Conservation (phyloP, 768 basidiomycete species). For the Mrakia blollopis region DNA sequence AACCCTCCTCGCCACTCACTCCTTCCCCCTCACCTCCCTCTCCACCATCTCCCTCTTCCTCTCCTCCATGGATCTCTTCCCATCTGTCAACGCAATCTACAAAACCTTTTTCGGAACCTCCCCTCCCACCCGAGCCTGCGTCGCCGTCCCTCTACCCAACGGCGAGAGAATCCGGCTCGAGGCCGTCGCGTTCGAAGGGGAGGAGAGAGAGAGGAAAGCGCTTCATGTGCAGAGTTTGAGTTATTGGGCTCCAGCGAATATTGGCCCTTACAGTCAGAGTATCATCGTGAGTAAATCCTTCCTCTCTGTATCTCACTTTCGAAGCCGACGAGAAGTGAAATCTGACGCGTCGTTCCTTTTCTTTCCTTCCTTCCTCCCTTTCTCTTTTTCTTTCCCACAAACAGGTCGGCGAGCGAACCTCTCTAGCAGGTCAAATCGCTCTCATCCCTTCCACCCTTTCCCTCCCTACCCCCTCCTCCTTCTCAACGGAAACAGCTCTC, state of each 20-base stretch:
- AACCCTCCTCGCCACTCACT: constrained; percentile 41
- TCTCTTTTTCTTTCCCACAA: not conserved
- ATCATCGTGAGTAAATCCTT: constrained; percentile 70
- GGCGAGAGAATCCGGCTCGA: constrained; percentile 64
- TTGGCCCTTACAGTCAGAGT: constrained; percentile 96
- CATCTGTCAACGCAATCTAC: constrained; percentile 71
- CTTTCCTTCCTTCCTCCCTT: no score
- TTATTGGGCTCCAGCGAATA: constrained; percentile 99
- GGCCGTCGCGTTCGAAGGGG: constrained; percentile 63
- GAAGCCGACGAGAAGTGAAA: no score
- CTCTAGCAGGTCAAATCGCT: constrained; percentile 92
- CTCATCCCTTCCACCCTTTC: constrained; percentile 68
- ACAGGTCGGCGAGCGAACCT: constrained; percentile 70
- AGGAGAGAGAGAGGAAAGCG: constrained; percentile 16
- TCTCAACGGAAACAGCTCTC: constrained; percentile 65
- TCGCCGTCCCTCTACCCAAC: constrained; percentile 65
- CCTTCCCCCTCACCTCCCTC: constrained; percentile 60
- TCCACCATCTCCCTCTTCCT: constrained; percentile 77
- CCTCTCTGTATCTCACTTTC: no score
- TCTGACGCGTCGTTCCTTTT: not conserved
- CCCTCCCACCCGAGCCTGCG: constrained; percentile 92
- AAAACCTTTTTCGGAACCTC: constrained; percentile 77
- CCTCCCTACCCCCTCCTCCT: constrained; percentile 57
- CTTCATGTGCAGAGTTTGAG: constrained; percentile 93
- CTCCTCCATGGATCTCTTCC: constrained; percentile 70